Conservation (phyloP, 805 yeast species). For the Saccharomycopsis selenospora region DNA sequence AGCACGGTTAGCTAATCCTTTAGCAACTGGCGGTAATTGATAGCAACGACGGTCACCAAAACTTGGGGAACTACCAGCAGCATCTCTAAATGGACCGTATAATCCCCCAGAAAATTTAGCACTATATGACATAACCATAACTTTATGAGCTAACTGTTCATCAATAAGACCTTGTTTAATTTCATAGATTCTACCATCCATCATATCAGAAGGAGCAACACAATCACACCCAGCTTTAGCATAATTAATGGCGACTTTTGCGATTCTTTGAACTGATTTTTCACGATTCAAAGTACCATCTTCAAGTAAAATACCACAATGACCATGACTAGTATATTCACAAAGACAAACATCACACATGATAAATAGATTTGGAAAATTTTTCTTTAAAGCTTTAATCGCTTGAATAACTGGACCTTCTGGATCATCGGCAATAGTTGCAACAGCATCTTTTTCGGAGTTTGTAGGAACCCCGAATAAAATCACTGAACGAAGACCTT, state of each 20-base stretch:
- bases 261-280: slow-evolving; percentile 69
- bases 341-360: slow-evolving; percentile 95
- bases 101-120: slow-evolving; percentile 89
- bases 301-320: slow-evolving; percentile 84
- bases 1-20: slow-evolving; percentile 92
- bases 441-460: slow-evolving; percentile 67
- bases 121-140: slow-evolving; percentile 86
- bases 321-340: slow-evolving; percentile 97
- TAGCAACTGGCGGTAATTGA: slow-evolving; percentile 88
- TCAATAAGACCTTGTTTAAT: slow-evolving; percentile 79
- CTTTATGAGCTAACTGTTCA: slow-evolving; percentile 77
- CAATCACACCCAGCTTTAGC: slow-evolving; percentile 94
- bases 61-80: slow-evolving; percentile 87
- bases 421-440: slow-evolving; percentile 92
- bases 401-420: slow-evolving; percentile 89
- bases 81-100: slow-evolving; percentile 97
- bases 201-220: slow-evolving; percentile 97
- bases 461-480: slow-evolving; percentile 86
- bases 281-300: slow-evolving; percentile 82
- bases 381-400: slow-evolving; percentile 51
- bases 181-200: slow-evolving; percentile 87
- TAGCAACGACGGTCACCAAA: slow-evolving; percentile 88
- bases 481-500: slow-evolving; percentile 81
- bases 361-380: slow-evolving; percentile 78
- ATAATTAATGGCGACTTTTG: slow-evolving; percentile 91